A percentile compares a stretch with the other conserved stretches of the same genome.
Conservation (phyloP, 306 rosid genomes). For the Sphenostylis stenocarpa region DNA sequence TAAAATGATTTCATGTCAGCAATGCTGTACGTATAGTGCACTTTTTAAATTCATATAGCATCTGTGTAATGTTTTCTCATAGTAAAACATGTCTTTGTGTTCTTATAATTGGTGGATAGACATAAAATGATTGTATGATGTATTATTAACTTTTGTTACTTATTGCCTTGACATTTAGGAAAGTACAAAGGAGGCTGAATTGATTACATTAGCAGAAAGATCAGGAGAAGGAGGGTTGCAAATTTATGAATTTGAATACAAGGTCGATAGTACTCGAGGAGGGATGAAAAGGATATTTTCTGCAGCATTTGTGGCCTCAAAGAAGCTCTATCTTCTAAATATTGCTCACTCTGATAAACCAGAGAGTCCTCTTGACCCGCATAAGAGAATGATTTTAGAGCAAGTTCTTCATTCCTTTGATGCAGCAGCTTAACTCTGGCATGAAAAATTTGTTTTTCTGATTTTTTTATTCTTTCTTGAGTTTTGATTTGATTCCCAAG, state of each 20-base stretch:
- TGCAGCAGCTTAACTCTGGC: constrained; percentile 29
- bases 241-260: constrained; percentile 82
- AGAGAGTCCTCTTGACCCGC: constrained; percentile 69
- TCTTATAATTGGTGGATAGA: constrained; percentile 1
- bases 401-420: constrained; percentile 49
- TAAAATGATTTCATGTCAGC: background rate
- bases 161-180: constrained; percentile 51
- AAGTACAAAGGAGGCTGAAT: constrained; percentile 80
- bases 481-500: constrained; percentile 11
- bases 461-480: constrained; percentile 22
- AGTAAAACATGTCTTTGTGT: background rate
- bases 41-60: background rate
- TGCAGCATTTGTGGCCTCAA: constrained; percentile 86
- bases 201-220: constrained; percentile 68
- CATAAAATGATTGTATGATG: background rate
- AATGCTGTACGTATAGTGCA: background rate
- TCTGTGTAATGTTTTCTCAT: background rate
- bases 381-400: constrained; percentile 41
- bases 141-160: background rate
- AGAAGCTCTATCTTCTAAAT: constrained; percentile 85
- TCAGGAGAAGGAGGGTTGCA: constrained; percentile 61
- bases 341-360: constrained; percentile 80
- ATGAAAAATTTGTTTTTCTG: constrained; percentile 36
- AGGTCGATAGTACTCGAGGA: constrained; percentile 80
- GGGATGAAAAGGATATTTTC: constrained; percentile 84